Percentiles rank a stretch among this genome's conserved stretches.
Evolutionary conservation across 805 yeast genomes (phyloP).

Genomic region (Kluyveromyces siamensis): DNA sequence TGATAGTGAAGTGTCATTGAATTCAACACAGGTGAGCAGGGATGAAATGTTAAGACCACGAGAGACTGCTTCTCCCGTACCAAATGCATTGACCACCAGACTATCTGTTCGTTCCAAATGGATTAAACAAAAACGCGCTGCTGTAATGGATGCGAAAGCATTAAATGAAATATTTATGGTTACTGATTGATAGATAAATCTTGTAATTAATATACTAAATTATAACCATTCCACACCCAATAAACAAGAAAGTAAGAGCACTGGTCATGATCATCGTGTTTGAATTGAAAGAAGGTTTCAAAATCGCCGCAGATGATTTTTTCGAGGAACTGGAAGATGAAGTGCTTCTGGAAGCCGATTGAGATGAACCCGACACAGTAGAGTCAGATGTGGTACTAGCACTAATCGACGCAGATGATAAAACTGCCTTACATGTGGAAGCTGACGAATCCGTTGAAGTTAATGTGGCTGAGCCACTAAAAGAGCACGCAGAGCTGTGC

Average conservation of each 20-base stretch:
- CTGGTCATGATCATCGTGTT: neutral
- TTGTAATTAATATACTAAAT: slow-evolving; percentile 13
- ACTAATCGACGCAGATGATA: slow-evolving; percentile 49
- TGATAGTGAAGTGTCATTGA: neutral
- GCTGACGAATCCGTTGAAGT: slow-evolving; percentile 33
- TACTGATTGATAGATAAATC: slow-evolving; percentile 27
- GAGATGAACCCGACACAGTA: slow-evolving; percentile 29
- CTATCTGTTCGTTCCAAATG: slow-evolving; percentile 74
- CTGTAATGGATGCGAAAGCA: slow-evolving; percentile 82
- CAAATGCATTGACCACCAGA: slow-evolving; percentile 40
- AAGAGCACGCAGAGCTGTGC: slow-evolving; percentile 44
- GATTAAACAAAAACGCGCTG: slow-evolving; percentile 85
- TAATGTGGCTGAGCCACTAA: slow-evolving; percentile 52
- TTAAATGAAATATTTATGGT: slow-evolving; percentile 91
- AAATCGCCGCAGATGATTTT: no score
- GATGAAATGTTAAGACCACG: slow-evolving; percentile 36
- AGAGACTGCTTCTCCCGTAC: slow-evolving; percentile 15
- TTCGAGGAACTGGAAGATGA: slow-evolving; percentile 39
- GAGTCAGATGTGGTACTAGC: slow-evolving; percentile 27
- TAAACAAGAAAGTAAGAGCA: slow-evolving; percentile 19
- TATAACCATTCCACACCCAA: slow-evolving; percentile 35
- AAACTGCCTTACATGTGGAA: slow-evolving; percentile 40
- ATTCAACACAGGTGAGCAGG: slow-evolving; percentile 23
- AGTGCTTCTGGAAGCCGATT: slow-evolving; percentile 22
- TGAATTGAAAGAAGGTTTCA: neutral